Evolutionary conservation across 192 early-diverging fungal genomes (phyloP), one percentile per base, ranked within the genome.

Genomic region (Coemansia asiatica): DNA sequence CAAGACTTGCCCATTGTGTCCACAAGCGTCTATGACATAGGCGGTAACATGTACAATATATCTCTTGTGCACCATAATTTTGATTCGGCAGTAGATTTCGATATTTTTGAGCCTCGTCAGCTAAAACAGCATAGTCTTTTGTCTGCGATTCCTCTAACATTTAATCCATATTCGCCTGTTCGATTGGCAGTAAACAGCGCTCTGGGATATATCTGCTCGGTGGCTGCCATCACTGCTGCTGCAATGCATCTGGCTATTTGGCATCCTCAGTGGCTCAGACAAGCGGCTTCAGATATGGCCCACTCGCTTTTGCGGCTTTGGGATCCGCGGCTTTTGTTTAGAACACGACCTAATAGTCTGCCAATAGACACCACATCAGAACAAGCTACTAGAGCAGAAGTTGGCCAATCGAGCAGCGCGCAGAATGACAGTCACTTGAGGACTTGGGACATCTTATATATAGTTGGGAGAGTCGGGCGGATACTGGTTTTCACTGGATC

Each of bases 1-100:
- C 58, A 64, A 36, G 60, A 59, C 16, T 82, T 87, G 57, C 88
- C 88, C 0, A 85, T 88, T 26, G 90, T 88, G 49, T 86, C 87
- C 21, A 85, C 87, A 28, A 81, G 74, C 63, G 82, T 83, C 22
- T 91, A 87, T 60, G 87, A 87, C 47, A 55, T 75, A 22, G 64
- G 56, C 4, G 88, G 87, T 23, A 72, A 81, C 21, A 60, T 66
- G 6, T 92, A 87, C 71, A 83, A 92, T 61, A 81, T 86, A 5
- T 67, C 65, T 8, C 75, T 85, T 19, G 79, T 85, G 9, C 61
- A 74, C 16, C 62, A 85, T 44, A 33, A 62, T 15, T 36, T 44
- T 15, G 40, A 18, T 3, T 44, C 40, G 40, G 47, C 56, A 47
- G 47, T 33, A 38, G 56, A 56, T 16, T 18, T 29, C 22, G 19